These are phyloP conservation scores for Penicillium sp. DNA, from an alignment of 2,329 filamentous ascomycete species.

Conservation along the genomic window DNA sequence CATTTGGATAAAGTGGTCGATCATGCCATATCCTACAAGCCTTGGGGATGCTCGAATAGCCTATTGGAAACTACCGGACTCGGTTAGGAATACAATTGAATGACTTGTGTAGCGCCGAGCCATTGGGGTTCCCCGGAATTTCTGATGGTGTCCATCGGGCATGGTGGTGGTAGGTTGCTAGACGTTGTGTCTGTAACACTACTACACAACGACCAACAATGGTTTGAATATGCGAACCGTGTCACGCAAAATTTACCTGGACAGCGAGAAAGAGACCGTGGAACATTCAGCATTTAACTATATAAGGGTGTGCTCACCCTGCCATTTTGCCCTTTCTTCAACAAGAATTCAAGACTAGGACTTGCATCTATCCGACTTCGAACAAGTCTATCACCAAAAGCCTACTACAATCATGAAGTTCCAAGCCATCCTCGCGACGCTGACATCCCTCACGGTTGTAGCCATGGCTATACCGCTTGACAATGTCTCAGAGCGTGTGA, in stretches of 20 bases:
- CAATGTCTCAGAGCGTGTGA: background rate
- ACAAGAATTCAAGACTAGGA: background rate
- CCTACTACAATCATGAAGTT: constrained; percentile 14
- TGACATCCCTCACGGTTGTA: constrained; percentile 9
- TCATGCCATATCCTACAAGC: background rate
- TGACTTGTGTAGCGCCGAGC: too few species aligned
- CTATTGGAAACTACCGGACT: background rate
- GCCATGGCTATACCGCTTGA: constrained; percentile 11
- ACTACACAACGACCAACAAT: background rate
- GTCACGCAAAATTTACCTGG: background rate
- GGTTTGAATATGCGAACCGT: background rate
- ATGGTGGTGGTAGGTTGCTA: background rate
- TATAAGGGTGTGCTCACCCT: background rate
- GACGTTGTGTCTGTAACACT: background rate
- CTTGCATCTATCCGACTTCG: background rate
- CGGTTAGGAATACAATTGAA: too few species aligned
- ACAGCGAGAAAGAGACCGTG: background rate
- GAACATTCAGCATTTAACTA: background rate
- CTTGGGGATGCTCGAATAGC: background rate
- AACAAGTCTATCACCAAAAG: background rate
- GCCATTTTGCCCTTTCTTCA: background rate
- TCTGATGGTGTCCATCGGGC: too few species aligned
- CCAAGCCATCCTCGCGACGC: constrained; percentile 8
- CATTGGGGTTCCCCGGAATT: too few species aligned
- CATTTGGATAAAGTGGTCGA: too few species aligned